Evolutionary conservation across 768 basidiomycete species (phyloP), one percentile per base, ranked within the genome.

Genomic region (Guyanaporus albipodus): DNA sequence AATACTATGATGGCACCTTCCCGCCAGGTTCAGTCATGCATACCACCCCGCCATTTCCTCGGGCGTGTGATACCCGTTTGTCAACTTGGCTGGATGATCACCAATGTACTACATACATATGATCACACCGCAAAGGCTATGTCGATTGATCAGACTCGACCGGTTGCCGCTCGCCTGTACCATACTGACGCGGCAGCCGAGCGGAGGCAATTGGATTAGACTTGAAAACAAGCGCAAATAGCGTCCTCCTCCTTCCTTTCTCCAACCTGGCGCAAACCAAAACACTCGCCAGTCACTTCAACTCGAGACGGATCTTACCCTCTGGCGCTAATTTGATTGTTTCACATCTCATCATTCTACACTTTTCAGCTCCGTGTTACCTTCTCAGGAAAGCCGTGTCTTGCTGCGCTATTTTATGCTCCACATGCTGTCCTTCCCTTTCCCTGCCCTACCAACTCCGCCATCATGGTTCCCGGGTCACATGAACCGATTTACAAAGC

Each of bases 391-490:
- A 45, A 17, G 38, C 36, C 26, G 33, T 31, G 42, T 36, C 46
- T 40, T n/a, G 11, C 24, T 10, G 8, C n/a, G n/a, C 21, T 31
- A 29, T 61, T 52, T 55, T 46, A 36, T 34, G 38, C 18, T 29
- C 29, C 42, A 50, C 49, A 70, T 69, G 70, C 53, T 72, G 50
- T 59, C 61, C 37, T 55, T 55, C 55, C 63, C 65, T 28, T 67
- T 72, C 49, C 74, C 76, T 46, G 67, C 69, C 45, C 76, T 92
- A 19, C 82, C 87, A 35, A 68, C 72, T 37, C 83, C 90, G 24
- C 85, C 86, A 42, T 93, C 92, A 75, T 96, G 92, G 92, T 95
- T 85, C 70, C 91, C 91, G 21, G 93, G 93, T 27, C 93, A 97
- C 68, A 97, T 96, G 93, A 85, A 82, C 68, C 80, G 83, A 59